phyloP scores from a whole-genome alignment of 2,329 filamentous ascomycete genomes.

The Fusarium clavum region DNA sequence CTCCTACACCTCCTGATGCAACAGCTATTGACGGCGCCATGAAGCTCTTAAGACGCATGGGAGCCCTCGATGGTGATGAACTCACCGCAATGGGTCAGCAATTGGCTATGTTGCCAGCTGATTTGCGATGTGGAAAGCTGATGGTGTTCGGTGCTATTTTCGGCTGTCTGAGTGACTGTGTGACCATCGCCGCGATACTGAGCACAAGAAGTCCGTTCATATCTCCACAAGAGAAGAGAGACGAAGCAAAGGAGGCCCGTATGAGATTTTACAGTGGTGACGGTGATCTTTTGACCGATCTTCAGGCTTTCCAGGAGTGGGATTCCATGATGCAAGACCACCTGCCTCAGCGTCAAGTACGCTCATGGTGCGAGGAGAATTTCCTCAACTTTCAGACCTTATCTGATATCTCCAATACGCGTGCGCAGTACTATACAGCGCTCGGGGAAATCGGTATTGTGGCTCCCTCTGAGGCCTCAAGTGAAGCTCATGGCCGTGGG shows the following conservation, averaged over 20 bases:
- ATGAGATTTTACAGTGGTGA: constrained; percentile 79
- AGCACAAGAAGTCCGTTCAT: constrained; percentile 90
- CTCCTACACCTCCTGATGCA: constrained; percentile 88
- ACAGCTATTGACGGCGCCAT: constrained; percentile 89
- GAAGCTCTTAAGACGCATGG: constrained; percentile 82
- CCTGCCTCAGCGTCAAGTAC: constrained; percentile 70
- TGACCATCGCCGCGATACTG: constrained; percentile 92
- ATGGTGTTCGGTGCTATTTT: constrained; percentile 97
- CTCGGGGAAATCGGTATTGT: constrained; percentile 89
- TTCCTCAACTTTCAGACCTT: constrained; percentile 87
- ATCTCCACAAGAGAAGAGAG: constrained; percentile 83
- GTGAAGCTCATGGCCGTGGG: constrained; percentile 42
- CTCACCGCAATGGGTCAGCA: constrained; percentile 92
- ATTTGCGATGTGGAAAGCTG: constrained; percentile 91
- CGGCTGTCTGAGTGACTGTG: constrained; percentile 86
- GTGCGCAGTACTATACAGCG: constrained; percentile 85
- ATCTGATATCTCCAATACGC: constrained; percentile 87
- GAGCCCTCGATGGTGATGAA: constrained; percentile 85
- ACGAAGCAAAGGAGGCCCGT: constrained; percentile 82
- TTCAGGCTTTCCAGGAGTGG: constrained; percentile 88
- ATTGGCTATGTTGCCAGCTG: constrained; percentile 93
- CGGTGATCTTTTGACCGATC: constrained; percentile 89
- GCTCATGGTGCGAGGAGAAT: constrained; percentile 84
- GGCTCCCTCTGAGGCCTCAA: constrained; percentile 52
- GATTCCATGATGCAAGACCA: constrained; percentile 71